These are phyloP conservation scores for Lanmaoa pseudosensibilis DNA, from an alignment of 768 basidiomycete species.

Conservation along the genomic window DNA sequence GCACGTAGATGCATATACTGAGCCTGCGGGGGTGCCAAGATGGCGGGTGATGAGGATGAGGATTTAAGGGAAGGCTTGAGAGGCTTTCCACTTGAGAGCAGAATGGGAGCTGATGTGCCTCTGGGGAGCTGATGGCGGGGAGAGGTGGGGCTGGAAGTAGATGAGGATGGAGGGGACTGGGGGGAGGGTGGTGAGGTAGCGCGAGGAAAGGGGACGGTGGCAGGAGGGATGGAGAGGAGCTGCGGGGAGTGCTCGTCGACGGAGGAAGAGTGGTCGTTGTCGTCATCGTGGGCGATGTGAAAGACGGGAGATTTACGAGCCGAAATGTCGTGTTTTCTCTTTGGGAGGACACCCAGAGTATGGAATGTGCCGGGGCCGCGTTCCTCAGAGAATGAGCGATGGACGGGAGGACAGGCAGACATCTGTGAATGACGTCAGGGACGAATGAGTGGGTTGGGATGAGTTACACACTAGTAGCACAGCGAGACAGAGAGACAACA, in stretches of 20 bases:
- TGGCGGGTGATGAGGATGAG: slow-evolving; percentile 21
- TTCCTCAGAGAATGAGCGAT: slow-evolving; percentile 39
- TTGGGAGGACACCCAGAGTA: slow-evolving; percentile 47
- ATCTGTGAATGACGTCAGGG: slow-evolving; percentile 19
- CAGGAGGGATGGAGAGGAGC: slow-evolving; percentile 9
- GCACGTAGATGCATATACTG: slow-evolving; percentile 31
- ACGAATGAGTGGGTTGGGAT: not conserved
- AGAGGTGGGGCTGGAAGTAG: slow-evolving; percentile 1
- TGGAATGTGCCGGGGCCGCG: slow-evolving; percentile 49
- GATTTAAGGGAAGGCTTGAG: slow-evolving; percentile 84
- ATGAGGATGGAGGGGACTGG: not conserved
- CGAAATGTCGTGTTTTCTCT: slow-evolving; percentile 29
- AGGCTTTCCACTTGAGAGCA: slow-evolving; percentile 77
- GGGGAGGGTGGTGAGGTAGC: slow-evolving; percentile 20
- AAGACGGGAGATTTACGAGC: slow-evolving; percentile 19
- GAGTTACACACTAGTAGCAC: not conserved
- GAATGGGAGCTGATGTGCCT: slow-evolving; percentile 42
- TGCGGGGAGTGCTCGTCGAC: slow-evolving; percentile 17
- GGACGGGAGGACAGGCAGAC: slow-evolving; percentile 8
- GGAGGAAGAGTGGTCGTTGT: slow-evolving; percentile 23
- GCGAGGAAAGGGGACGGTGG: slow-evolving; percentile 44
- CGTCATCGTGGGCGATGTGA: slow-evolving; percentile 23
- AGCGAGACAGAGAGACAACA: not conserved
- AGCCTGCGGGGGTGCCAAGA: slow-evolving; percentile 3
- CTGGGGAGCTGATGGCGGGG: slow-evolving; percentile 25